These are phyloP conservation scores for Cyberlindnera xylosilytica DNA, from an alignment of 805 yeast species.

Conservation along the genomic window DNA sequence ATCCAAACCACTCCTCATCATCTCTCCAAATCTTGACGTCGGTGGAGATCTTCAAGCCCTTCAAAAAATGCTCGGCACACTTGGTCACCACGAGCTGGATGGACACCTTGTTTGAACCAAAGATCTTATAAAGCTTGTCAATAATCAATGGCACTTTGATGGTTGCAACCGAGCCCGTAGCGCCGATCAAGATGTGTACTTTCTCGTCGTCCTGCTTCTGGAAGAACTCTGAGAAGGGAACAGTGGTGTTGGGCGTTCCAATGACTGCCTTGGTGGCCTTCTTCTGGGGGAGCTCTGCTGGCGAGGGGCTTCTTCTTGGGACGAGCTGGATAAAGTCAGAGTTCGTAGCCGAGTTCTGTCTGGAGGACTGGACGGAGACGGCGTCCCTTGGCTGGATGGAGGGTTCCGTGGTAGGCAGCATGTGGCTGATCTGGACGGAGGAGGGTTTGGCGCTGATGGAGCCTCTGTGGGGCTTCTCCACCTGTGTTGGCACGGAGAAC, in stretches of 20 bases:
- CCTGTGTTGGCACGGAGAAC: constrained; percentile 43
- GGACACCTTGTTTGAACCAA: constrained; percentile 68
- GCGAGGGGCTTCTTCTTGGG: constrained; percentile 18
- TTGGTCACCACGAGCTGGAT: constrained; percentile 83
- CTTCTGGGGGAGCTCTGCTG: constrained; percentile 28
- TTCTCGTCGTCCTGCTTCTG: constrained; percentile 77
- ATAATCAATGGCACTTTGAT: constrained; percentile 89
- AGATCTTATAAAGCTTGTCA: constrained; percentile 78
- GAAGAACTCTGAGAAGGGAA: constrained; percentile 72
- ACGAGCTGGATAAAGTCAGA: constrained; percentile 25
- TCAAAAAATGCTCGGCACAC: constrained; percentile 68
- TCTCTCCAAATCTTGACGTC: constrained; percentile 85
- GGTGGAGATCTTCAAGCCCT: constrained; percentile 59
- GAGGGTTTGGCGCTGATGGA: constrained; percentile 55
- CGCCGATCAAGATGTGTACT: constrained; percentile 84
- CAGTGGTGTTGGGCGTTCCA: constrained; percentile 59
- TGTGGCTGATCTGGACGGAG: constrained; percentile 30
- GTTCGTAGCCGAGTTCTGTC: constrained; percentile 26
- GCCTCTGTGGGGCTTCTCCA: constrained; percentile 49
- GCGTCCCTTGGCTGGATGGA: constrained; percentile 11
- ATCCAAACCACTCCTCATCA: constrained; percentile 68
- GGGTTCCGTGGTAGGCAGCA: constrained; percentile 4
- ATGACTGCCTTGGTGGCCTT: constrained; percentile 48
- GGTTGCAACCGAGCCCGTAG: constrained; percentile 96
- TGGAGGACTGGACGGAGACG: constrained; percentile 22